These are phyloP conservation scores for Sporothrix mexicana DNA, from an alignment of 2,329 filamentous ascomycete species.

Conservation along the genomic window DNA sequence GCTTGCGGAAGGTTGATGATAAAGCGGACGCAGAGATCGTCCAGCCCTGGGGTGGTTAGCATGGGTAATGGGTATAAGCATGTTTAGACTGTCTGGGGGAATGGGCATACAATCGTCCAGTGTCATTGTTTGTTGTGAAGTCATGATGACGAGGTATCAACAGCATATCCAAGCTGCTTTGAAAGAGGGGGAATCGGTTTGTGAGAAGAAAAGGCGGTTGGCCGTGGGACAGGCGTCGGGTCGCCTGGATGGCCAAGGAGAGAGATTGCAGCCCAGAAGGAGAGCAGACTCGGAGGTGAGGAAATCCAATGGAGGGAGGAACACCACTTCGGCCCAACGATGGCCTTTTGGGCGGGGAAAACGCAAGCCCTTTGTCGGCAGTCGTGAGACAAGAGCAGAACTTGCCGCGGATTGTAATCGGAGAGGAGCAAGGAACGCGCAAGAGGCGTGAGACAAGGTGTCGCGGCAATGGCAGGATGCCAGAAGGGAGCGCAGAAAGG, in stretches of 20 bases:
- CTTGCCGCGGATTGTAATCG: constrained; percentile 13
- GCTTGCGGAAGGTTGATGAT: constrained; percentile 95
- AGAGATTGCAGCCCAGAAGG: not conserved
- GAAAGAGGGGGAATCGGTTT: not conserved
- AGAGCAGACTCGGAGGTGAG: not conserved
- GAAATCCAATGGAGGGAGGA: not conserved
- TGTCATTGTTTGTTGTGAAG: constrained; percentile 76
- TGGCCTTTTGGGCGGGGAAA: not conserved
- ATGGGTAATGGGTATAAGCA: constrained; percentile 13
- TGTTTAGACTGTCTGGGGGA: not conserved
- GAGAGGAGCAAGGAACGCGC: not conserved
- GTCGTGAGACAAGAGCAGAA: not conserved
- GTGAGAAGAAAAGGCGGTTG: not conserved
- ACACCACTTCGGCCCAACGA: not conserved
- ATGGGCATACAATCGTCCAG: constrained; percentile 79
- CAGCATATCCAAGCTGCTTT: constrained; percentile 62
- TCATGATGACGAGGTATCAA: constrained; percentile 68
- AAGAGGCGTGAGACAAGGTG: not conserved
- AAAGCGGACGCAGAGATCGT: constrained; percentile 97
- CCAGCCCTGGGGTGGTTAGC: constrained; percentile 69
- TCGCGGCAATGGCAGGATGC: constrained; percentile 9
- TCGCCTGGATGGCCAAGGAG: constrained; percentile 13
- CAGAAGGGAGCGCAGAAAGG: not conserved
- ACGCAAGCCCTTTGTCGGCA: not conserved
- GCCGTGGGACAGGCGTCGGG: not conserved